Base-by-base conservation (phyloP, 305 asterid genomes). In the Fraxinus ornus region DNA sequence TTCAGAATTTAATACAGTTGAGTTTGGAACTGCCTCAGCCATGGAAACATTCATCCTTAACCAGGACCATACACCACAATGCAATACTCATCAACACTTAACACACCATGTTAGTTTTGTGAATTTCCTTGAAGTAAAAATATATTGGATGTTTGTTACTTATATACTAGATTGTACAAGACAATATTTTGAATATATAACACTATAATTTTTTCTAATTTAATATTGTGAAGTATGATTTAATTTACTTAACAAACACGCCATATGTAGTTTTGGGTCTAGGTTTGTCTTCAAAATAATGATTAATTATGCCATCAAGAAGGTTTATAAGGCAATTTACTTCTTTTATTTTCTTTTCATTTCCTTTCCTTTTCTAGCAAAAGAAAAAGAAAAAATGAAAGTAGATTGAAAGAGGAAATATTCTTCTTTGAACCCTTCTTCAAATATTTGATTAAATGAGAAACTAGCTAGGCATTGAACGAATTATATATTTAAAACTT, bases 41-140 rank as follows among this genome's bases (percentile, higher is more conserved):
- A 84, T 82, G 81, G 87, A 87, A 82, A 86, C 89, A 84, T 84
- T 77, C 78, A 81, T 83, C 82, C 85, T 81, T 83, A 81, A 86
- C 75, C 80, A 52, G 74, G 62, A 64, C 47, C 68, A 39, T 71
- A 66, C 74, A 66, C 21, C 37, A 3, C 37, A 2, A 66, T 15
- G 62, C 62, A 17, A 52, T 47, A 19, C 9, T 7, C 68, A 4
- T 55, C 70, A 19, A 21, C 28, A 21, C 32, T 28, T 24, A 24
- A 24, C 26, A 24, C 26, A 17, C 19, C 24, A 55, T 4, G 7
- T 47, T 5, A 19, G 10, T 57, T 57, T 57, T n/a, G 26, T 57
- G 28, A 57, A 17, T n/a, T 57, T 57, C 68, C 26, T n/a, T 57
- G 10, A 44, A 10, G 52, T 10, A 10, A 12, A 41, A 41, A 9